Conservation (phyloP, 2,329 filamentous ascomycete genomes). For the Didymella segeticola region DNA sequence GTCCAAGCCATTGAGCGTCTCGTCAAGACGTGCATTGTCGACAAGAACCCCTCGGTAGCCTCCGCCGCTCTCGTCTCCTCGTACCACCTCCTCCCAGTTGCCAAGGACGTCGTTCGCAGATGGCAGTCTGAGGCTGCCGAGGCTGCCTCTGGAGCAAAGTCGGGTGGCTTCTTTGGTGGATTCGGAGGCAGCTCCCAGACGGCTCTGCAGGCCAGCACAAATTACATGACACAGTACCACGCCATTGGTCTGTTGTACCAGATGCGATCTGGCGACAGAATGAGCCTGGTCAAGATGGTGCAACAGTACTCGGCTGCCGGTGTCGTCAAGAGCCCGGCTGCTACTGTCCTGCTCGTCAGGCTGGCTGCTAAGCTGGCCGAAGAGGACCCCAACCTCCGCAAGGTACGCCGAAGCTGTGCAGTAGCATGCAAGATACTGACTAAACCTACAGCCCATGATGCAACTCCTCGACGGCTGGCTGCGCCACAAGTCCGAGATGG, state of each 20-base stretch:
- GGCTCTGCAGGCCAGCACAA: conserved; percentile 75
- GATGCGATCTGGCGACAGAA: conserved; percentile 96
- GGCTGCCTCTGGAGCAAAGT: conserved; percentile 88
- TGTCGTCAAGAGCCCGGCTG: conserved; percentile 92
- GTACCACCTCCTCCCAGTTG: conserved; percentile 96
- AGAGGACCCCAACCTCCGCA: conserved; percentile 86
- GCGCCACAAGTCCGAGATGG: conserved; percentile 89
- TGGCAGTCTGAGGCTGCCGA: conserved; percentile 99
- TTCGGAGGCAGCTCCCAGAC: conserved; percentile 82
- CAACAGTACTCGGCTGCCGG: conserved; percentile 94
- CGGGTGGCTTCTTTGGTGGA: conserved; percentile 87
- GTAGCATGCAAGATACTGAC: conserved; percentile 14
- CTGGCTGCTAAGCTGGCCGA: conserved; percentile 92
- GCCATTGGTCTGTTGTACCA: conserved; percentile 97
- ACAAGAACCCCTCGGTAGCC: conserved; percentile 97
- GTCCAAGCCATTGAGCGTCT: conserved; percentile 98
- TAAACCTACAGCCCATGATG: conserved; percentile 77
- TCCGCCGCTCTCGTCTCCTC: conserved; percentile 95
- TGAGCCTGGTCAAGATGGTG: conserved; percentile 99
- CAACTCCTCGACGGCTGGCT: conserved; percentile 95
- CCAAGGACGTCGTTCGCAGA: conserved; percentile 90
- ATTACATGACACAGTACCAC: conserved; percentile 98
- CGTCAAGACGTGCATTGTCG: conserved; percentile 98
- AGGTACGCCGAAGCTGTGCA: conserved; percentile 43
- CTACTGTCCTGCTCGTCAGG: conserved; percentile 89